Evolutionary conservation across 768 basidiomycete species (phyloP).

Genomic region (Mycena galopus): DNA sequence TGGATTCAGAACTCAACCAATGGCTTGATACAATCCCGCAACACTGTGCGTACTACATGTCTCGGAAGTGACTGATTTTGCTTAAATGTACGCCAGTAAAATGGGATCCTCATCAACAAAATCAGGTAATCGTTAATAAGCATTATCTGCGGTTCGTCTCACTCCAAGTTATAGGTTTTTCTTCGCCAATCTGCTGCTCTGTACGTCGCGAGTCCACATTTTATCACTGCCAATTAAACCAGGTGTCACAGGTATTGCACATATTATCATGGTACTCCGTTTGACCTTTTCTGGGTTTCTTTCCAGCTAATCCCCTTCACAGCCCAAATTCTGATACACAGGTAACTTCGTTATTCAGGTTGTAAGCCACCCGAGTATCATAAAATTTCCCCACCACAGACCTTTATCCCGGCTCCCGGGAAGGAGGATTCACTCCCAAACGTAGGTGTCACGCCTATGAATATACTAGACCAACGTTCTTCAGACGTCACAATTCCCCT

Average conservation of each 20-base stretch:
- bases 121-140: not conserved
- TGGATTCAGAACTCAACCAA: conserved; percentile 23
- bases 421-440: too few species aligned
- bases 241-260: conserved; percentile 14
- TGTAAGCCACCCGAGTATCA: too few species aligned
- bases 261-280: conserved; percentile 27
- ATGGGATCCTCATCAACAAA: conserved; percentile 26
- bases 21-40: conserved; percentile 22
- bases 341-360: too few species aligned
- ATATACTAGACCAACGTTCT: not conserved
- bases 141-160: not conserved
- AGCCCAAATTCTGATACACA: conserved; percentile 27
- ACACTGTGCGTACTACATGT: conserved; percentile 8
- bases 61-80: not conserved
- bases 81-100: not conserved
- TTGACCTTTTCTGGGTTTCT: not conserved
- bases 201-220: not conserved
- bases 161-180: not conserved
- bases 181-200: conserved; percentile 27
- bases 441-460: too few species aligned
- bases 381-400: too few species aligned
- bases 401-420: conserved; percentile 24
- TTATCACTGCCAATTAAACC: not conserved
- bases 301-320: not conserved
- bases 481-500: conserved; percentile 38